These are phyloP conservation scores for Fraxinus quadrangulata DNA, from an alignment of 257 asterid genomes.

Conservation along the genomic window DNA sequence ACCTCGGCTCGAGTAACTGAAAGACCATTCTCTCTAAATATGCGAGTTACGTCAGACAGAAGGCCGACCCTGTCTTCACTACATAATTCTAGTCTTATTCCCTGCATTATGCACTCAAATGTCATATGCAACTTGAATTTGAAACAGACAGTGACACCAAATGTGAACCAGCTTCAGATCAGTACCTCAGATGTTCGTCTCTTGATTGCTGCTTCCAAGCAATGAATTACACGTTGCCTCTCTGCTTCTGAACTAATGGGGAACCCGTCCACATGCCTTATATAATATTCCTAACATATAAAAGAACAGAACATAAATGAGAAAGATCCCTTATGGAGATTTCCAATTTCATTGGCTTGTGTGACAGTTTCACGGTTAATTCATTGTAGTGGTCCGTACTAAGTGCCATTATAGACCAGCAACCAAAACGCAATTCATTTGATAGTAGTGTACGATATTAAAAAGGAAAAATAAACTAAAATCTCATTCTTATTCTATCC, in stretches of 20 bases:
- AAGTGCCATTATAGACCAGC: background rate
- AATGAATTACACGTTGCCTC: constrained; percentile 47
- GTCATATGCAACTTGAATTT: background rate
- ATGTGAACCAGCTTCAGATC: background rate
- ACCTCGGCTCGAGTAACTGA: constrained; percentile 60
- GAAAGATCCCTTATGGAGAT: no score
- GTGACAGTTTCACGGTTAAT: background rate
- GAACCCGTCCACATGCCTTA: constrained; percentile 53
- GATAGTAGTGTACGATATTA: background rate
- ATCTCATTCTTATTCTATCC: no score
- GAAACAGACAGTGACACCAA: background rate
- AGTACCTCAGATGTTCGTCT: constrained; percentile 57
- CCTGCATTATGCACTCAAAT: constrained; percentile 32
- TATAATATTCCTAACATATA: constrained; percentile 50
- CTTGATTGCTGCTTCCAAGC: constrained; percentile 60
- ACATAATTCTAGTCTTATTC: constrained; percentile 53
- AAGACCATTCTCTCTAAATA: constrained; percentile 60
- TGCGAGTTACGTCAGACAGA: constrained; percentile 57
- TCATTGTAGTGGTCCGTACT: background rate
- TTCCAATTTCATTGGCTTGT: no score
- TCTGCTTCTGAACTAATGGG: constrained; percentile 57
- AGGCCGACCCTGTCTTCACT: constrained; percentile 54
- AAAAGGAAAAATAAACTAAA: no score
- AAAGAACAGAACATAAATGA: background rate
- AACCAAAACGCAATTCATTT: background rate